These are phyloP conservation scores for Aspergillus tamarii DNA, from an alignment of 2,329 filamentous ascomycete genomes.

Conservation along the genomic window DNA sequence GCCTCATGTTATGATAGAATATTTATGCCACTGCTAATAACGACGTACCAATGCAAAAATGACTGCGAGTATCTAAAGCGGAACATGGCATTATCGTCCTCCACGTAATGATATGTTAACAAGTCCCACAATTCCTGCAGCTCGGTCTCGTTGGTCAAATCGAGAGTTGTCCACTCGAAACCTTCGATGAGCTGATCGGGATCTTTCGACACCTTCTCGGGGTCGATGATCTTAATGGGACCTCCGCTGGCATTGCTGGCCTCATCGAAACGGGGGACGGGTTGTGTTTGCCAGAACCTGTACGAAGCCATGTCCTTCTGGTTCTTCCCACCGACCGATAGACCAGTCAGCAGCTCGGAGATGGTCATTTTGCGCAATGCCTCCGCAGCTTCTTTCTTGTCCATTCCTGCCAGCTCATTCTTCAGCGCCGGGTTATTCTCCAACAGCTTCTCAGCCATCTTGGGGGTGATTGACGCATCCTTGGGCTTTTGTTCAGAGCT, in stretches of 20 bases:
- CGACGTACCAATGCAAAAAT: slow-evolving; percentile 78
- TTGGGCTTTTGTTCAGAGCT: slow-evolving; percentile 28
- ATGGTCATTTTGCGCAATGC: slow-evolving; percentile 54
- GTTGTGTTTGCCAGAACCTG: slow-evolving; percentile 99
- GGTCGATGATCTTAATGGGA: slow-evolving; percentile 77
- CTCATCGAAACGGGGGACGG: slow-evolving; percentile 78
- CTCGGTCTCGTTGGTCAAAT: slow-evolving; percentile 75
- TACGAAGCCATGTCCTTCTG: slow-evolving; percentile 95
- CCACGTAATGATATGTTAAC: slow-evolving; percentile 91
- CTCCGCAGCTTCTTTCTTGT: slow-evolving; percentile 61
- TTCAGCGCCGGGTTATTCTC: slow-evolving; percentile 66
- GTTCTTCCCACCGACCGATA: slow-evolving; percentile 79
- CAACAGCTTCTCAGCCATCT: slow-evolving; percentile 45
- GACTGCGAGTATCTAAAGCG: slow-evolving; percentile 92
- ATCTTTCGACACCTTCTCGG: slow-evolving; percentile 77
- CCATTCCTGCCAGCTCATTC: slow-evolving; percentile 72
- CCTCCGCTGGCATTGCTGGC: slow-evolving; percentile 70
- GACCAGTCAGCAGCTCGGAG: slow-evolving; percentile 52
- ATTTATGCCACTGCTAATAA: neutral
- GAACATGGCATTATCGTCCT: slow-evolving; percentile 96
- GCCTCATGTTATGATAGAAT: neutral
- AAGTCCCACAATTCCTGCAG: slow-evolving; percentile 91
- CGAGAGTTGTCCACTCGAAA: slow-evolving; percentile 93
- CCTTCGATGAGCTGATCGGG: slow-evolving; percentile 75
- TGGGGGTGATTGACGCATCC: slow-evolving; percentile 36